phyloP scores from a whole-genome alignment of 2,329 filamentous ascomycete species.

The Phyllosticta capitalensis region DNA sequence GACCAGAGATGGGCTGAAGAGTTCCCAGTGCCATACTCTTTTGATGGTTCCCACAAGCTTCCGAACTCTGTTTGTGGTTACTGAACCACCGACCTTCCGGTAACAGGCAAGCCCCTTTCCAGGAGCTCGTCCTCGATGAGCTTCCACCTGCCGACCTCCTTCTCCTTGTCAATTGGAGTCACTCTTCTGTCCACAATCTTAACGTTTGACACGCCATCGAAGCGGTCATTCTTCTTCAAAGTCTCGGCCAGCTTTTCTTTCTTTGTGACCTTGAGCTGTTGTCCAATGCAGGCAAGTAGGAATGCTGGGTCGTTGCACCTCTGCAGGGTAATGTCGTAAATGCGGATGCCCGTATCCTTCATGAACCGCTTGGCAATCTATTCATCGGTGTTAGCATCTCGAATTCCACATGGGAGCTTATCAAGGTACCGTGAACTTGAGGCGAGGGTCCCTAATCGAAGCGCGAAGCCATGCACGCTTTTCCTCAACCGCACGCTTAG shows the following conservation, averaged over 20 bases:
- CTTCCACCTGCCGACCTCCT: slow-evolving; percentile 66
- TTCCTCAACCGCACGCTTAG: background rate
- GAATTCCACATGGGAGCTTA: background rate
- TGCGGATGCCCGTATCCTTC: slow-evolving; percentile 67
- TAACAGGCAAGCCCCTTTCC: slow-evolving; percentile 5
- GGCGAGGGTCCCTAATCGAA: slow-evolving; percentile 13
- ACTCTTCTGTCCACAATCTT: slow-evolving; percentile 54
- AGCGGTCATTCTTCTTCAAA: slow-evolving; percentile 38
- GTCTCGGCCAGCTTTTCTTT: slow-evolving; percentile 50
- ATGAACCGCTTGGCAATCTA: slow-evolving; percentile 74
- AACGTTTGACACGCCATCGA: slow-evolving; percentile 58
- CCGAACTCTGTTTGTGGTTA: background rate
- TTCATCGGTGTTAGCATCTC: slow-evolving; percentile 11
- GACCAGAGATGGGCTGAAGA: background rate
- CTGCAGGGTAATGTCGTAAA: slow-evolving; percentile 60
- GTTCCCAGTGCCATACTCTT: background rate
- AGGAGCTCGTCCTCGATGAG: slow-evolving; percentile 62
- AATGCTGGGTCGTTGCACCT: slow-evolving; percentile 26
- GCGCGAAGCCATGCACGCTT: background rate
- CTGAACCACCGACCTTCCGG: background rate
- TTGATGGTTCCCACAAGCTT: background rate
- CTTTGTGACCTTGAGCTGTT: slow-evolving; percentile 15
- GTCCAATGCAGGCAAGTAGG: slow-evolving; percentile 18
- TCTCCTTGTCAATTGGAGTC: slow-evolving; percentile 63
- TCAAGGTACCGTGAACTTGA: background rate